phyloP scores from a whole-genome alignment of 2,329 filamentous ascomycete species.

The Pleoardoris graminearum region DNA sequence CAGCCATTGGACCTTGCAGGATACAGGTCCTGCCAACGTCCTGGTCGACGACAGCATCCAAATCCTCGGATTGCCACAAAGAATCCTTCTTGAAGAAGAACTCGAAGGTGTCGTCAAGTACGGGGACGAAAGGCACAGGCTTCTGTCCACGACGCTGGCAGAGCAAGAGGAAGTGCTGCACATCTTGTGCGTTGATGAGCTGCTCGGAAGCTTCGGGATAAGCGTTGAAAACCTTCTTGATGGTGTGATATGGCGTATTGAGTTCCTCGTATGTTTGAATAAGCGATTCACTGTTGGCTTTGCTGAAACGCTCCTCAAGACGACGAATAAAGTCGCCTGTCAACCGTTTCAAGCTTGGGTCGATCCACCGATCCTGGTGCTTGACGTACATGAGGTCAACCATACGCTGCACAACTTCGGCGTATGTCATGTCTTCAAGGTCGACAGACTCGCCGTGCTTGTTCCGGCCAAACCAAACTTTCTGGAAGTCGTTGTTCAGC shows the following conservation, averaged over 20 bases:
- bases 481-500: slow-evolving; percentile 55
- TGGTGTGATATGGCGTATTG: slow-evolving; percentile 74
- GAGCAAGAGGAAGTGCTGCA: slow-evolving; percentile 92
- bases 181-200: slow-evolving; percentile 97
- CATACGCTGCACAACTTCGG: slow-evolving; percentile 51
- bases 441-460: slow-evolving; percentile 49
- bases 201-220: slow-evolving; percentile 88
- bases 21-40: slow-evolving; percentile 97
- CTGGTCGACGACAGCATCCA: slow-evolving; percentile 92
- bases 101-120: slow-evolving; percentile 96
- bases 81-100: slow-evolving; percentile 99
- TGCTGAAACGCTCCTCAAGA: slow-evolving; percentile 92
- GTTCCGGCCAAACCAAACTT: slow-evolving; percentile 54
- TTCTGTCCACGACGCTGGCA: slow-evolving; percentile 93
- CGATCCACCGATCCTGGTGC: slow-evolving; percentile 52
- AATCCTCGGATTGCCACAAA: slow-evolving; percentile 96
- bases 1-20: slow-evolving; percentile 90
- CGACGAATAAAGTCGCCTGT: slow-evolving; percentile 96
- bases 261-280: slow-evolving; percentile 91
- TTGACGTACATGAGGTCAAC: slow-evolving; percentile 54
- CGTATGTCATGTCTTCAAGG: slow-evolving; percentile 54
- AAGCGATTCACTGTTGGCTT: slow-evolving; percentile 73
- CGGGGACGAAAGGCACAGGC: slow-evolving; percentile 92
- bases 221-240: slow-evolving; percentile 76
- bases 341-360: slow-evolving; percentile 73